Evolutionary conservation across 129 eudicot species (phyloP).

Genomic region (Flaveria brownii): DNA sequence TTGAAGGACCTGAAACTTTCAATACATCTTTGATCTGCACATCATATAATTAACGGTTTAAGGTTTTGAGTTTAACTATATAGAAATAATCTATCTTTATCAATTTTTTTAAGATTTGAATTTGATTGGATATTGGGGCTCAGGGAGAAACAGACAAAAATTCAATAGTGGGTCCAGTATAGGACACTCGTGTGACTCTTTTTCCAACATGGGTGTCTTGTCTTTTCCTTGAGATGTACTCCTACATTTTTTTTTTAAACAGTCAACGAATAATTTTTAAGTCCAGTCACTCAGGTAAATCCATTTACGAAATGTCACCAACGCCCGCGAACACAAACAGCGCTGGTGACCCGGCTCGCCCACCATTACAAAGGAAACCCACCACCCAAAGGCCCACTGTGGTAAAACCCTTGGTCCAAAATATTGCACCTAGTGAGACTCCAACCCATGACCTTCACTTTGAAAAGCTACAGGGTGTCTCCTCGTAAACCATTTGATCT

Average conservation of each 20-base stretch:
- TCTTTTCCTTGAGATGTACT: conserved; percentile 44
- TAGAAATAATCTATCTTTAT: neutral
- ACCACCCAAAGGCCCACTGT: too few relatives aligned
- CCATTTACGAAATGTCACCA: too few relatives aligned
- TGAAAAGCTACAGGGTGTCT: too few relatives aligned
- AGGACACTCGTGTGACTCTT: conserved; percentile 47
- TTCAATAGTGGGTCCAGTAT: conserved; percentile 53
- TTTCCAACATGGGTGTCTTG: conserved; percentile 44
- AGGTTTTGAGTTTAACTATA: neutral
- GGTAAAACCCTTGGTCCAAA: too few relatives aligned
- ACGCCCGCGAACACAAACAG: too few relatives aligned
- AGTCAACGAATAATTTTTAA: too few relatives aligned
- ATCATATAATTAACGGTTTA: neutral
- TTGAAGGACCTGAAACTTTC: conserved; percentile 63
- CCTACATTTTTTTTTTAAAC: conserved; percentile 26
- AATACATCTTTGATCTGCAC: conserved; percentile 84
- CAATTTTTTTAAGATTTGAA: conserved; percentile 7
- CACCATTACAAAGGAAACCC: too few relatives aligned
- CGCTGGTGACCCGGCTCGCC: too few relatives aligned
- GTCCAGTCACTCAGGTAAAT: too few relatives aligned
- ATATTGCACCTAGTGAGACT: too few relatives aligned
- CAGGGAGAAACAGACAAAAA: conserved; percentile 41
- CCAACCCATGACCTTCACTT: too few relatives aligned
- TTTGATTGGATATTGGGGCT: conserved; percentile 14
- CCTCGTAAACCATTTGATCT: too few relatives aligned